Base-by-base conservation (phyloP, 2,329 filamentous ascomycete species). In the Penicillium digitatum region DNA sequence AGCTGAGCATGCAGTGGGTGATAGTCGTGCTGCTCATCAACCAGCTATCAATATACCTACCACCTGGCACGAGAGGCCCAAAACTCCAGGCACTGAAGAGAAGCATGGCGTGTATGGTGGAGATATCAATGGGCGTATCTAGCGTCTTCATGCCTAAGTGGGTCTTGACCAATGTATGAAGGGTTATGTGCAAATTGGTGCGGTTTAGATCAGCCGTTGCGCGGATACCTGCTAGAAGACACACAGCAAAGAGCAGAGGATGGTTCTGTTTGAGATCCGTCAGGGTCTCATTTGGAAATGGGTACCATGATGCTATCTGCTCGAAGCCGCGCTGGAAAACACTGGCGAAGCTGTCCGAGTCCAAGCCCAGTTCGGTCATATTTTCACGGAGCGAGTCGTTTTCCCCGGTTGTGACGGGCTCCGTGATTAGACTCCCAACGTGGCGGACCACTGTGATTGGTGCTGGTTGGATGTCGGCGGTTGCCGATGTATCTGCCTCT, bases 381-480 rank as follows among this genome's bases (percentile, higher is more conserved):
- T 51, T 43, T n/a, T 20, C 47, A 16, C 49, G 20, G 8, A 55
- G 39, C 12, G 47, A 45, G 27, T 55, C 39, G 16, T 55, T 55
- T 27, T 55, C 52, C 11, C 47, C 47, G 14, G 35, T 38, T 39
- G 40, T 27, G 18, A 51, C 47, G 3, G 47, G 52, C 27, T 55
- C 52, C 6, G 52, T 55, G 52, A 55, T 55, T 18, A 55, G 26
- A 51, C 40, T 55, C 6, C 52, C 52, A 8, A 55, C 52, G 14
- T 55, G 52, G 12, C 52, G 52, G n/a, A 55, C 52, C 6, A 55
- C 52, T 32, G 52, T 51, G 12, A 55, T 55, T n/a, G 52, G 52
- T n/a, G 52, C 52, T 9, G 52, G 52, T 10, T 55, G 52, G 32
- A 55, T 22, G 16, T 55, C 52, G 20, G 47, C 34, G 16, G 47